Conservation (phyloP, 305 asterid genomes). For the Stenogyne calaminthoides region DNA sequence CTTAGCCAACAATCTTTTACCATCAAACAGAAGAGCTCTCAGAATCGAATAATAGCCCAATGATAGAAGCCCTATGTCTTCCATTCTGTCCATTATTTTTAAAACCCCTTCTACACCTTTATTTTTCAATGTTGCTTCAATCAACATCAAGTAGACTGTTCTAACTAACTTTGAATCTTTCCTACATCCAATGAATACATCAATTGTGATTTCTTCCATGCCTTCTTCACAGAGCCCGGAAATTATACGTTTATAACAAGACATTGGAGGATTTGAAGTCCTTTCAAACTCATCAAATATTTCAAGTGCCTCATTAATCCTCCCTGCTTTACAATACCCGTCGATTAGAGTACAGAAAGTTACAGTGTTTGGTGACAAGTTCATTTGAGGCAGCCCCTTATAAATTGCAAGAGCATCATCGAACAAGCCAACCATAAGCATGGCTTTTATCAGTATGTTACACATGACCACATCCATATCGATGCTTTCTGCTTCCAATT, state of each 20-base stretch:
- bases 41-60: conserved; percentile 51
- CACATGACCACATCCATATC: conserved; percentile 63
- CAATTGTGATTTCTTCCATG: conserved; percentile 57
- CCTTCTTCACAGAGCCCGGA: conserved; percentile 58
- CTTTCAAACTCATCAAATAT: conserved; percentile 56
- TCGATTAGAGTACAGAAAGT: conserved; percentile 65
- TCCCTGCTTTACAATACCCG: conserved; percentile 70
- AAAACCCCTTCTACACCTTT: conserved; percentile 56
- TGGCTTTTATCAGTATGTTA: conserved; percentile 68
- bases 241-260: conserved; percentile 58
- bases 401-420: conserved; percentile 68
- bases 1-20: conserved; percentile 45
- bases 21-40: conserved; percentile 51
- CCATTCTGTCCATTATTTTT: conserved; percentile 46
- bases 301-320: conserved; percentile 69
- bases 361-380: conserved; percentile 50
- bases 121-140: conserved; percentile 37
- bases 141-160: conserved; percentile 46
- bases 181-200: conserved; percentile 55
- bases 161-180: conserved; percentile 48
- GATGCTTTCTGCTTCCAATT: conserved; percentile 57
- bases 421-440: conserved; percentile 71
- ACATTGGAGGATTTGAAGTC: conserved; percentile 50
- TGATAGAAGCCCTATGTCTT: conserved; percentile 37
- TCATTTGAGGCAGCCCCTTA: conserved; percentile 50